phyloP scores from a whole-genome alignment of 345 rosid genomes.

The Clausena lansium region DNA sequence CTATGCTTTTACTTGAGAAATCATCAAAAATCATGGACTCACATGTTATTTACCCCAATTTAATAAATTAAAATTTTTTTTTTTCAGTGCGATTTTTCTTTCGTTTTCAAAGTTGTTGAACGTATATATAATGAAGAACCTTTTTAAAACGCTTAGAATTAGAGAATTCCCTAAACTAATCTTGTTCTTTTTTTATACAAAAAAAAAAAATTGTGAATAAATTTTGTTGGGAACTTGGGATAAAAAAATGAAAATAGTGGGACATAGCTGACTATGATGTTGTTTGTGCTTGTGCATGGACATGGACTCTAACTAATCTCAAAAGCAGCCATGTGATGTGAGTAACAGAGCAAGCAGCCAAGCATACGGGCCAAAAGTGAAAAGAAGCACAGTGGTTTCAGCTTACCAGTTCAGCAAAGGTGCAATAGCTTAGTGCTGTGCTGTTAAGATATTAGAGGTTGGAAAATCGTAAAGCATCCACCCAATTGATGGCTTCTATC shows the following conservation, averaged over 20 bases:
- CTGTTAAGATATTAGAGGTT: not conserved
- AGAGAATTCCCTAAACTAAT: too few species aligned
- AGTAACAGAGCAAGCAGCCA: too few species aligned
- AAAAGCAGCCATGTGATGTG: not conserved
- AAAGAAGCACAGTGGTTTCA: not conserved
- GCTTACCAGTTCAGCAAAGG: not conserved
- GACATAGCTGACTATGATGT: not conserved
- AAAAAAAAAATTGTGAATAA: not conserved
- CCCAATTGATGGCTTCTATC: not conserved
- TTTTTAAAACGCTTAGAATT: too few species aligned
- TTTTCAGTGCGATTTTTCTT: not conserved
- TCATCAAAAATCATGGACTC: not conserved
- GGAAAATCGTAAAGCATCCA: conserved; percentile 12
- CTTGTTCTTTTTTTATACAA: too few species aligned
- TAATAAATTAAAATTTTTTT: too few species aligned
- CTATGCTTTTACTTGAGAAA: not conserved
- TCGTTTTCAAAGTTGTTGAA: not conserved
- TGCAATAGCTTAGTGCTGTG: not conserved
- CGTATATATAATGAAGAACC: not conserved
- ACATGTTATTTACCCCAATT: not conserved
- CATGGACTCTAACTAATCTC: too few species aligned
- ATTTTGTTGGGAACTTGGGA: not conserved
- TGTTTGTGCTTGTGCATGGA: not conserved
- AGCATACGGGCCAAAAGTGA: not conserved
- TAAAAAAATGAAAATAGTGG: not conserved